A percentile compares a stretch with the other conserved stretches of the same genome.
phyloP scores from a whole-genome alignment of 768 basidiomycete species.

The Leccinum imitatum region DNA sequence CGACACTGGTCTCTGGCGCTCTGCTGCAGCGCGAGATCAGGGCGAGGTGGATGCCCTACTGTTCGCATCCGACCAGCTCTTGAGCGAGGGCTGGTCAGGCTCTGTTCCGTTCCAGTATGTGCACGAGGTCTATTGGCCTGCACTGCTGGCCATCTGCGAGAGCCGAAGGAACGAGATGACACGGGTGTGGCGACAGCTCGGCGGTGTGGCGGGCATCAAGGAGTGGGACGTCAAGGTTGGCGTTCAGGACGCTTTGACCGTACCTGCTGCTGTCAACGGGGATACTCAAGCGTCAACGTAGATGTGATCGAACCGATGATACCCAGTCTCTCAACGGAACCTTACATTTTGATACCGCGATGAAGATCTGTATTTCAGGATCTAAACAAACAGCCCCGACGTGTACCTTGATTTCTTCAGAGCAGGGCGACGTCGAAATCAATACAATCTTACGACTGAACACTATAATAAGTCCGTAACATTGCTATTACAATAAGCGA shows the following conservation, averaged over 20 bases:
- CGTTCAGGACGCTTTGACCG: slow-evolving; percentile 17
- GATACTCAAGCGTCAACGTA: slow-evolving; percentile 11
- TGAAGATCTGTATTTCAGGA: too few relatives aligned
- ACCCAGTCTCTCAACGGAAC: neutral
- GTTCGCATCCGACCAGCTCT: slow-evolving; percentile 69
- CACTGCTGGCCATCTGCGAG: slow-evolving; percentile 54
- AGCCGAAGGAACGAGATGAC: slow-evolving; percentile 50
- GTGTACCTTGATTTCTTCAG: neutral
- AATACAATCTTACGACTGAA: too few relatives aligned
- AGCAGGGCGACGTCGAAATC: too few relatives aligned
- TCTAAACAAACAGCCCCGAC: neutral
- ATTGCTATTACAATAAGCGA: too few relatives aligned
- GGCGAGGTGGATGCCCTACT: slow-evolving; percentile 32
- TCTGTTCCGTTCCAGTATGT: slow-evolving; percentile 63
- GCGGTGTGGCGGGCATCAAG: slow-evolving; percentile 66
- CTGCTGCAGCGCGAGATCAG: slow-evolving; percentile 23
- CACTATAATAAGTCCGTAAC: too few relatives aligned
- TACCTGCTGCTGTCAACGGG: neutral
- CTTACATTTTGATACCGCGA: neutral
- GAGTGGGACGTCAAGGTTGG: slow-evolving; percentile 75
- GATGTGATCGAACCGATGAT: neutral
- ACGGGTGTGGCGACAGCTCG: slow-evolving; percentile 65
- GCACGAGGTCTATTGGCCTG: slow-evolving; percentile 75
- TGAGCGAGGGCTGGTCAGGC: slow-evolving; percentile 72
- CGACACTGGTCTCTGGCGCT: slow-evolving; percentile 27